phyloP scores from a whole-genome alignment of 2,329 filamentous ascomycete genomes.

The Calonectria henricotiae region DNA sequence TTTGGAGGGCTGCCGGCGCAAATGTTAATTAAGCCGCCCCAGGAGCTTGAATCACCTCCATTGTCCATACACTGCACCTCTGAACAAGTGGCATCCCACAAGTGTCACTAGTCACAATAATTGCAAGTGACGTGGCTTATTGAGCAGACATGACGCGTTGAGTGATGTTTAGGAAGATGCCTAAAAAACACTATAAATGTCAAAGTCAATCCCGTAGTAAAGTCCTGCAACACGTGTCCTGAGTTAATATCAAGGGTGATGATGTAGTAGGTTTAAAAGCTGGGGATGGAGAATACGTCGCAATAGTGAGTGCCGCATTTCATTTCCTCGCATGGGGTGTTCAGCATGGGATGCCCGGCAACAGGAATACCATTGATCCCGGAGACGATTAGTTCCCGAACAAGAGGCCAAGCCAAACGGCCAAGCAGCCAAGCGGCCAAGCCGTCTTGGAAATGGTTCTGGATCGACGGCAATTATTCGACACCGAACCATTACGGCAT shows the following conservation, averaged over 20 bases:
- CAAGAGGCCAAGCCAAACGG: neutral
- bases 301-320: neutral
- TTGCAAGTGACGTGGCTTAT: neutral
- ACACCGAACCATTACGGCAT: neutral
- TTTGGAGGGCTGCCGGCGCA: conserved; percentile 1
- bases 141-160: neutral
- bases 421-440: neutral
- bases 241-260: neutral
- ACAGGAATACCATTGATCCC: conserved; percentile 13
- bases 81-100: conserved; percentile 23
- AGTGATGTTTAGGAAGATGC: neutral
- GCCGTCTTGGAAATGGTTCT: neutral
- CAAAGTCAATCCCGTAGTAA: neutral
- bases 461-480: neutral
- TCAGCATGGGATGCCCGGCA: neutral
- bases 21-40: conserved; percentile 20
- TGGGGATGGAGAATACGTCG: neutral
- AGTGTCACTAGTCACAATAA: conserved; percentile 1
- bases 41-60: conserved; percentile 9
- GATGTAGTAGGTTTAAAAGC: neutral
- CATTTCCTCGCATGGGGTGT: neutral
- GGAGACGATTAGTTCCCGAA: neutral
- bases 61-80: conserved; percentile 3
- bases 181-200: neutral
- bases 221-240: neutral